phyloP scores from a whole-genome alignment of 2,329 filamentous ascomycete genomes.

The Colletotrichum musae region DNA sequence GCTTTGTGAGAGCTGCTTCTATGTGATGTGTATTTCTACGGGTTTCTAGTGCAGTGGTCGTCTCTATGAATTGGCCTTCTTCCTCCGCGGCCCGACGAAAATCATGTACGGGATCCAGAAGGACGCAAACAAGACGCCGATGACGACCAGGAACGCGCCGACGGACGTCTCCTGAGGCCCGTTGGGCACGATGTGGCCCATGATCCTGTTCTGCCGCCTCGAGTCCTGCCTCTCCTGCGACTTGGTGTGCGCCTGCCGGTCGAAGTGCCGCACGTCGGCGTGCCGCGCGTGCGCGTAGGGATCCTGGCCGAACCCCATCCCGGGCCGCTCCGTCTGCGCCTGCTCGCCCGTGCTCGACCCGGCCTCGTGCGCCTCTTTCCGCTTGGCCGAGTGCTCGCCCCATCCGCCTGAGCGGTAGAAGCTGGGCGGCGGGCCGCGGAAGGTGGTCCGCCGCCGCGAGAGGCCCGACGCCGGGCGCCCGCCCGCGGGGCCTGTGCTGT shows the following conservation, averaged over 20 bases:
- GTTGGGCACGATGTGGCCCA: constrained; percentile 54
- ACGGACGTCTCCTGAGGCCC: constrained; percentile 58
- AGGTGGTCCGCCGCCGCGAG: constrained; percentile 80
- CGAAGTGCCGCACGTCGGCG: constrained; percentile 82
- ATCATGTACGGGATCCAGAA: constrained; percentile 62
- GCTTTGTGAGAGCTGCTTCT: neutral
- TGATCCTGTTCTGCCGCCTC: constrained; percentile 57
- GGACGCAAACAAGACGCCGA: constrained; percentile 61
- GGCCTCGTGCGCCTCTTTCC: constrained; percentile 66
- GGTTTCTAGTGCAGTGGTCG: constrained; percentile 9
- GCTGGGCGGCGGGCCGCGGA: constrained; percentile 88
- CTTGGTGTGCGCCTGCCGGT: constrained; percentile 78
- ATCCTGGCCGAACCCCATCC: constrained; percentile 73
- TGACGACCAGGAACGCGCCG: constrained; percentile 65
- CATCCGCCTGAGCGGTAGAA: constrained; percentile 90
- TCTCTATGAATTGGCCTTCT: constrained; percentile 40
- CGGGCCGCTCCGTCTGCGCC: constrained; percentile 46
- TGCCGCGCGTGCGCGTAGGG: constrained; percentile 57
- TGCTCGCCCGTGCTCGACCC: constrained; percentile 40
- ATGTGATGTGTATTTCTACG: neutral
- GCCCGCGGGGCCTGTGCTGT: constrained; percentile 74
- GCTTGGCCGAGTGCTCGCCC: constrained; percentile 74
- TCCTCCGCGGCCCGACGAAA: constrained; percentile 52
- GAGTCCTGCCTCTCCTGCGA: constrained; percentile 78
- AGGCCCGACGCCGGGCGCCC: constrained; percentile 86